These are phyloP conservation scores for Eruca vesicaria DNA, from an alignment of 441 rosid genomes.

Conservation along the genomic window DNA sequence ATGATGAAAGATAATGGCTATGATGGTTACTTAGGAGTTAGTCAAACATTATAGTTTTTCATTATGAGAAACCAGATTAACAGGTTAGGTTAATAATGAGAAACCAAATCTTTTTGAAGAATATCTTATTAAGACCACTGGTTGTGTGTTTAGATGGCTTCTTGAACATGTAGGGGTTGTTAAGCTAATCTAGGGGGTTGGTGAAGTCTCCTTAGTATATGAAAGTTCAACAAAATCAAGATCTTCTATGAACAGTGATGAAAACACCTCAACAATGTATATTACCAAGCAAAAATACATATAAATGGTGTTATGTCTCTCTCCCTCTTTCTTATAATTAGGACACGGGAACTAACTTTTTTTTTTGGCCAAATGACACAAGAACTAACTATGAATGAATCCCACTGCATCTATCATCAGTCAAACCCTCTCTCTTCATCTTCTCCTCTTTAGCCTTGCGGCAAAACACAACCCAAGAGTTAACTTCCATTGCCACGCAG, in stretches of 20 bases:
- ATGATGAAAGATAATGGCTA: conserved; percentile 74
- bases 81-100: too few relatives aligned
- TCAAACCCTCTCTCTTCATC: conserved; percentile 78
- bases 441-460: conserved; percentile 92
- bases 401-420: conserved; percentile 47
- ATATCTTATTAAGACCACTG: too few relatives aligned
- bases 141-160: too few relatives aligned
- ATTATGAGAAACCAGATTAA: neutral
- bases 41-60: conserved; percentile 35
- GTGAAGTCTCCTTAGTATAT: neutral
- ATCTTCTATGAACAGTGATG: conserved; percentile 19
- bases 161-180: neutral
- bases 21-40: conserved; percentile 72
- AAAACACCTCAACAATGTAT: conserved; percentile 6
- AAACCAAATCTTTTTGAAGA: too few relatives aligned
- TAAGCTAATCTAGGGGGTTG: neutral
- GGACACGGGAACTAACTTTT: conserved; percentile 28
- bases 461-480: conserved; percentile 91
- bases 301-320: neutral
- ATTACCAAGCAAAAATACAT: neutral
- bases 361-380: too few relatives aligned
- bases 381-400: conserved; percentile 30
- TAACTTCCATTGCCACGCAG: conserved; percentile 88
- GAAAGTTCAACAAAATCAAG: conserved; percentile 5
- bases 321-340: conserved; percentile 1